phyloP scores from a whole-genome alignment of 2,329 filamentous ascomycete genomes.

The Trichophyton mentagrophytes region DNA sequence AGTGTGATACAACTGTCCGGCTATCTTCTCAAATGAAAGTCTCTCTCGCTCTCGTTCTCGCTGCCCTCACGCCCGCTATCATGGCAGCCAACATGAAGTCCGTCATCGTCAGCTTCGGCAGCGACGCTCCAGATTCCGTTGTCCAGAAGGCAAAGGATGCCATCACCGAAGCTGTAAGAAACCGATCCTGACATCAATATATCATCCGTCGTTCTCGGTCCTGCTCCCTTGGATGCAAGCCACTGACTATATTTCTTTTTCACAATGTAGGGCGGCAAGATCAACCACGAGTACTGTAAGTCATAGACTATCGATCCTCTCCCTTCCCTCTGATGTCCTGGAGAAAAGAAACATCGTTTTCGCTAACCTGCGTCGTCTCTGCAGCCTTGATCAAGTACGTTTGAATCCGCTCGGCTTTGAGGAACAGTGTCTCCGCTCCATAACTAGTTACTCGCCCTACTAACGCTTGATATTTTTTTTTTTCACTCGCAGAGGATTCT shows the following conservation, averaged over 20 bases:
- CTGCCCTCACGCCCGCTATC: conserved; percentile 48
- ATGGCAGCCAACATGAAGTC: conserved; percentile 55
- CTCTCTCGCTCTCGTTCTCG: conserved; percentile 42
- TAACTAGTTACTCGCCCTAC: background rate
- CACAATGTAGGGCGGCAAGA: conserved; percentile 46
- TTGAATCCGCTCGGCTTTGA: background rate
- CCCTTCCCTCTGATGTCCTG: no score
- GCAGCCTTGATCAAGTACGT: conserved; percentile 33
- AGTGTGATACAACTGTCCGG: background rate
- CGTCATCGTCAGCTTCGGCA: conserved; percentile 66
- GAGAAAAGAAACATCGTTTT: no score
- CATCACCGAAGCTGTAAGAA: conserved; percentile 49
- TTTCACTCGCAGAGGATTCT: conserved; percentile 59
- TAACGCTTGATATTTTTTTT: background rate
- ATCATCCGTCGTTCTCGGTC: background rate
- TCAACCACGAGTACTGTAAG: conserved; percentile 72
- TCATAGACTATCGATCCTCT: conserved; percentile 8
- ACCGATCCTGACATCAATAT: conserved; percentile 1
- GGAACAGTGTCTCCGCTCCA: background rate
- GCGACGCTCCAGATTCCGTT: conserved; percentile 53
- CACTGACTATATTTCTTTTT: background rate
- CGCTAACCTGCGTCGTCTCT: background rate
- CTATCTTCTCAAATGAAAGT: conserved; percentile 47
- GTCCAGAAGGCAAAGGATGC: conserved; percentile 58
- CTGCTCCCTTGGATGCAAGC: background rate